Evolutionary conservation across 441 rosid species (phyloP).

Genomic region (Bruguiera hainesii): DNA sequence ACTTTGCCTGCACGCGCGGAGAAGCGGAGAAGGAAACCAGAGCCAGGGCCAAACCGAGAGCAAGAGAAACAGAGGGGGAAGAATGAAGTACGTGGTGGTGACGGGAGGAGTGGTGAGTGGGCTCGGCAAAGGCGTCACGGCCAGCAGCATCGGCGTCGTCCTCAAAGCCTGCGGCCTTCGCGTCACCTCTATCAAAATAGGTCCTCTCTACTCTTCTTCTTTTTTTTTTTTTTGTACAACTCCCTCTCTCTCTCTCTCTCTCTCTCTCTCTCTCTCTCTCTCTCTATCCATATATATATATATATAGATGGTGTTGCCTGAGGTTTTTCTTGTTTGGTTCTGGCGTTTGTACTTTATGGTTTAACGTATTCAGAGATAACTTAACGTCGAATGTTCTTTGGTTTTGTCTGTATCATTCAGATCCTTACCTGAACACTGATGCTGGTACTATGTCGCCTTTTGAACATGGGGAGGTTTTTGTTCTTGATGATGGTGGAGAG

Average conservation of each 20-base stretch:
- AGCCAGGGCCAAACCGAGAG: neutral
- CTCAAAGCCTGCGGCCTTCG: slow-evolving; percentile 86
- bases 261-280: too few species aligned
- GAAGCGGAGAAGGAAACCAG: neutral
- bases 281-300: too few species aligned
- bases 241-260: too few species aligned
- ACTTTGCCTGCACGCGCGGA: slow-evolving; percentile 29
- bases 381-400: neutral
- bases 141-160: slow-evolving; percentile 83
- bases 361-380: neutral
- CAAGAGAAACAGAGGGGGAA: slow-evolving; percentile 15
- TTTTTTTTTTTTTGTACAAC: neutral
- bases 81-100: slow-evolving; percentile 92
- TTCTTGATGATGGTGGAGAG: slow-evolving; percentile 99
- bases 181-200: slow-evolving; percentile 93
- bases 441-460: slow-evolving; percentile 99
- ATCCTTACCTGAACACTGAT: slow-evolving; percentile 94
- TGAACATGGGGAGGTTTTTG: slow-evolving; percentile 97
- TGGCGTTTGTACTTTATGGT: neutral
- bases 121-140: slow-evolving; percentile 90
- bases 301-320: neutral
- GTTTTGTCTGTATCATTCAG: slow-evolving; percentile 28
- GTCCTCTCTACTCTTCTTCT: slow-evolving; percentile 24
- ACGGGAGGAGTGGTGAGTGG: slow-evolving; percentile 98
- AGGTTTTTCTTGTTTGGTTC: neutral